A percentile compares a stretch with the other conserved stretches of the same genome.
Conservation (phyloP, 768 basidiomycete species). For the Pleurotus tuoliensis region DNA sequence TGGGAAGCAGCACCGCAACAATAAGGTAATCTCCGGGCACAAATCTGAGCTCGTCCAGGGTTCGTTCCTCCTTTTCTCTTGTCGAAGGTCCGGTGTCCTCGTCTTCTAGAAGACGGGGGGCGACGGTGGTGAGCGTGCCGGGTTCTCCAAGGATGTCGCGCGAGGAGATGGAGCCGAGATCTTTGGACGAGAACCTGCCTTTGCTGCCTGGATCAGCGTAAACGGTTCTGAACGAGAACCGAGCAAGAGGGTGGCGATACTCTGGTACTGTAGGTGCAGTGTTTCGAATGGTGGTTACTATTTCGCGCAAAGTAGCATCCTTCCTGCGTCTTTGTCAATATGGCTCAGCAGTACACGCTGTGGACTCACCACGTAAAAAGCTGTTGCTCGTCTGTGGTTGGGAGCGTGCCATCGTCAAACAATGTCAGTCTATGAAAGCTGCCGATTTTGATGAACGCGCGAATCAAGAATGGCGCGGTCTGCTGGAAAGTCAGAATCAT, state of each 20-base stretch:
- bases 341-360: not conserved
- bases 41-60: slow-evolving; percentile 76
- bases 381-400: slow-evolving; percentile 79
- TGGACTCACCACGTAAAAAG: slow-evolving; percentile 68
- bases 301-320: slow-evolving; percentile 77
- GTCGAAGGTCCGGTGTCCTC: slow-evolving; percentile 33
- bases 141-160: slow-evolving; percentile 84
- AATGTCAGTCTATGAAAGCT: slow-evolving; percentile 68
- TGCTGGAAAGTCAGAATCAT: slow-evolving; percentile 20
- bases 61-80: slow-evolving; percentile 59
- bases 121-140: slow-evolving; percentile 52
- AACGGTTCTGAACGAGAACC: slow-evolving; percentile 77
- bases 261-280: slow-evolving; percentile 64
- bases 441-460: slow-evolving; percentile 80
- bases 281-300: slow-evolving; percentile 73
- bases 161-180: slow-evolving; percentile 78
- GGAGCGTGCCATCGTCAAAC: slow-evolving; percentile 76
- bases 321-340: slow-evolving; percentile 44
- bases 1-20: slow-evolving; percentile 72
- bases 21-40: slow-evolving; percentile 79
- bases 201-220: slow-evolving; percentile 72
- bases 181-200: slow-evolving; percentile 71
- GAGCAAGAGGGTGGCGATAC: slow-evolving; percentile 77
- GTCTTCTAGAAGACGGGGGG: slow-evolving; percentile 60
- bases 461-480: slow-evolving; percentile 80